A percentile compares a stretch with the other conserved stretches of the same genome.
Conservation (phyloP, 768 basidiomycete species). For the Lyophyllum shimeji region DNA sequence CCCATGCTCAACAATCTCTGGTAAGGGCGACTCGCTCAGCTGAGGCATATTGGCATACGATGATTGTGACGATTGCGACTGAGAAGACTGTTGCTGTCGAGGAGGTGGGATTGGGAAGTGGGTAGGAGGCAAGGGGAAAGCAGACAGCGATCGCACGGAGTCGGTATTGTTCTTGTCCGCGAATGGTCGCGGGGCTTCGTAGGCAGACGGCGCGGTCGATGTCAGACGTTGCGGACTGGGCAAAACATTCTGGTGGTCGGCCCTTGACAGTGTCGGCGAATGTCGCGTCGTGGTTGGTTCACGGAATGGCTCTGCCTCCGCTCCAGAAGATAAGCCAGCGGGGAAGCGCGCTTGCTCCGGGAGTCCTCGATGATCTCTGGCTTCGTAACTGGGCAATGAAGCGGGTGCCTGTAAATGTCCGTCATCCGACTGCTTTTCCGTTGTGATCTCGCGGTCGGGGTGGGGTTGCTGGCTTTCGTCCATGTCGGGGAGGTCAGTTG, state of each 20-base stretch:
- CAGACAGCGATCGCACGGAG: slow-evolving; percentile 68
- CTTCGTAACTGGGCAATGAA: slow-evolving; percentile 5
- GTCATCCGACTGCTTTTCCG: background rate
- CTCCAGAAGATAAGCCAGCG: slow-evolving; percentile 3
- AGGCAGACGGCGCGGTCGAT: slow-evolving; percentile 24
- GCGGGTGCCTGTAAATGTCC: slow-evolving; percentile 6
- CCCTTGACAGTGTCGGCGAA: background rate
- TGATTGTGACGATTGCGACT: slow-evolving; percentile 24
- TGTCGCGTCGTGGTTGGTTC: background rate
- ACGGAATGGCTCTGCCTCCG: slow-evolving; percentile 10
- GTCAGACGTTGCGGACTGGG: background rate
- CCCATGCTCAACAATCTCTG: slow-evolving; percentile 13
- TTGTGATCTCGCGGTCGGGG: background rate
- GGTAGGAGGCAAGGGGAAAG: slow-evolving; percentile 71
- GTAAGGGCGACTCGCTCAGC: slow-evolving; percentile 24
- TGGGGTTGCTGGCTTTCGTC: slow-evolving; percentile 15
- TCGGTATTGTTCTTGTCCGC: slow-evolving; percentile 40
- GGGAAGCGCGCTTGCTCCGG: background rate
- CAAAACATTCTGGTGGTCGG: slow-evolving; percentile 1
- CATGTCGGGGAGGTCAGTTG: slow-evolving; percentile 40
- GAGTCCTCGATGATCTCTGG: background rate
- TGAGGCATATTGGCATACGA: slow-evolving; percentile 21
- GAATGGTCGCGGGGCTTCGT: slow-evolving; percentile 36
- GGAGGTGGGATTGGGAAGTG: slow-evolving; percentile 66
- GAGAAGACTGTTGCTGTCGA: slow-evolving; percentile 24